These are phyloP conservation scores for Fusarium oxysporum DNA, from an alignment of 2,329 filamentous ascomycete genomes.

Conservation along the genomic window DNA sequence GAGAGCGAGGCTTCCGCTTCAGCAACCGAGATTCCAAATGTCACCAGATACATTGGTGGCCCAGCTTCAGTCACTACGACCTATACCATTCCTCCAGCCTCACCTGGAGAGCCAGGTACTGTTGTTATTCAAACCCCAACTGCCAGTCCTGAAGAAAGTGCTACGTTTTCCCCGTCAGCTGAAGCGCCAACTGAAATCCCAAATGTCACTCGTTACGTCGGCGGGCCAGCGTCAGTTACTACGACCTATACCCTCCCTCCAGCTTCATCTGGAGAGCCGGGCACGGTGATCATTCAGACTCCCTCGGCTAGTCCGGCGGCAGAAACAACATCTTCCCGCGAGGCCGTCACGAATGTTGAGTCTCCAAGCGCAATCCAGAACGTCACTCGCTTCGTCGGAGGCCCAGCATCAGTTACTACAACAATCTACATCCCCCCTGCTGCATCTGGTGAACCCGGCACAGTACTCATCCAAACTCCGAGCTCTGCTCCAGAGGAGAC, in stretches of 20 bases:
- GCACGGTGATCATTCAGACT: neutral
- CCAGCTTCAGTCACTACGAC: neutral
- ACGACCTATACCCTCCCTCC: conserved; percentile 3
- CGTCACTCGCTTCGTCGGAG: neutral
- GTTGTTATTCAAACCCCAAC: neutral
- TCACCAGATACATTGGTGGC: neutral
- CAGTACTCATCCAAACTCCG: conserved; percentile 1
- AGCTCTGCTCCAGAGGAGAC: neutral
- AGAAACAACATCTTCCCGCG: neutral
- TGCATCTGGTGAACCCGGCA: neutral
- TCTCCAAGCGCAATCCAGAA: neutral
- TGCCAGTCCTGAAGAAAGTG: neutral
- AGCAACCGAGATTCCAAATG: neutral
- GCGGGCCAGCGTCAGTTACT: neutral
- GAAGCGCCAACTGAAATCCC: neutral
- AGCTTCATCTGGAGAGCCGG: neutral
- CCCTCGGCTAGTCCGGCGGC: neutral
- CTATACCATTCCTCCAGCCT: neutral
- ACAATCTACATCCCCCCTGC: conserved; percentile 9
- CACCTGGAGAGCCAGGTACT: neutral
- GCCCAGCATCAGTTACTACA: neutral
- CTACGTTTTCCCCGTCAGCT: neutral
- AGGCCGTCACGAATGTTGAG: neutral
- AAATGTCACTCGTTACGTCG: neutral
- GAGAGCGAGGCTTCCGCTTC: neutral